Conservation (phyloP, 1,284 basidiomycete species). For the Puccinia coronata region DNA sequence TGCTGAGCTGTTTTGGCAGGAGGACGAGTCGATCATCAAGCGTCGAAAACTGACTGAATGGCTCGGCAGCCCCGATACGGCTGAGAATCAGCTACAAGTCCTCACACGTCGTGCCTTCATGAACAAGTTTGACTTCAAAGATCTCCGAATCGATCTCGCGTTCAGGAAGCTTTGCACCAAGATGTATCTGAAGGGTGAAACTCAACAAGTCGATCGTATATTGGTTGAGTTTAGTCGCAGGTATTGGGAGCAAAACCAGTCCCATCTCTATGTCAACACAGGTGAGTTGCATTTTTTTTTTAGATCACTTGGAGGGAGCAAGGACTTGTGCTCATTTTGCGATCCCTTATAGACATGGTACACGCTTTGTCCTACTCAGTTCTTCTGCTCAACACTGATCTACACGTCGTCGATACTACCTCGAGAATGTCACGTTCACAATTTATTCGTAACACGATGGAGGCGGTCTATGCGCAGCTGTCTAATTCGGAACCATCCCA, state of each 20-base stretch:
- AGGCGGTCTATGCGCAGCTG: constrained; percentile 69
- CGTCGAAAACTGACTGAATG: constrained; percentile 94
- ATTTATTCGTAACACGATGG: constrained; percentile 88
- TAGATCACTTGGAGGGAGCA: background rate
- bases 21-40: constrained; percentile 77
- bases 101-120: constrained; percentile 77
- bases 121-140: constrained; percentile 82
- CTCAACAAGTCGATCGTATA: constrained; percentile 96
- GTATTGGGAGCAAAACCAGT: constrained; percentile 87
- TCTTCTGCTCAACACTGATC: constrained; percentile 90
- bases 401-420: constrained; percentile 87
- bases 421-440: constrained; percentile 89
- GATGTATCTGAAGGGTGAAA: constrained; percentile 90
- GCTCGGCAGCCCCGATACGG: constrained; percentile 68
- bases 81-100: constrained; percentile 69
- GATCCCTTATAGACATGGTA: constrained; percentile 69
- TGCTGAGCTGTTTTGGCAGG: constrained; percentile 79
- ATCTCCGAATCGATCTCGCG: constrained; percentile 78
- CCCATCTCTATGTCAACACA: constrained; percentile 74
- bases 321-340: background rate
- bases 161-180: constrained; percentile 92
- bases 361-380: constrained; percentile 92
- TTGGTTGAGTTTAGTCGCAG: constrained; percentile 83
- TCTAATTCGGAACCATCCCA: background rate
- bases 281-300: constrained; percentile 63